phyloP scores from a whole-genome alignment of 2,329 filamentous ascomycete genomes.

The Alternaria novae-zelandiae region DNA sequence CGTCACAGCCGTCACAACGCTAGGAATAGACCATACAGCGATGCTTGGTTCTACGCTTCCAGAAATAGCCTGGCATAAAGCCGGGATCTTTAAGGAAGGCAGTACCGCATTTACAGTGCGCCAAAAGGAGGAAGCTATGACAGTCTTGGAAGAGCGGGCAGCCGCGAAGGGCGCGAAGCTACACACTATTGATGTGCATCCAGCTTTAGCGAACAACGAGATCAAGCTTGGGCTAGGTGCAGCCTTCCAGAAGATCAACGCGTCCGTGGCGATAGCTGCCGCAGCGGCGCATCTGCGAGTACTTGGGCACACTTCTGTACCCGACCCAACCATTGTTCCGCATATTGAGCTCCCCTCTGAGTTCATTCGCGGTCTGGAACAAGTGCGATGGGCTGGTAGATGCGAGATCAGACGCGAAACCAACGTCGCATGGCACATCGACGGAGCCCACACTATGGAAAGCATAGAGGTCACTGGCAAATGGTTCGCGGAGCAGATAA shows the following conservation, averaged over 20 bases:
- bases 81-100: conserved; percentile 78
- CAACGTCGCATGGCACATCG: conserved; percentile 76
- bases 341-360: conserved; percentile 61
- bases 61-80: conserved; percentile 91
- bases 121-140: conserved; percentile 61
- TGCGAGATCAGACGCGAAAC: conserved; percentile 70
- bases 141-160: conserved; percentile 63
- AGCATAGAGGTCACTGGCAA: conserved; percentile 76
- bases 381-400: conserved; percentile 74
- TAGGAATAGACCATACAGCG: conserved; percentile 84
- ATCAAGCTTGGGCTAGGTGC: conserved; percentile 65
- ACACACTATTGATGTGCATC: conserved; percentile 57
- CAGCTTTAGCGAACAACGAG: conserved; percentile 51
- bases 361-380: conserved; percentile 69
- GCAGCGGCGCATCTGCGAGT: conserved; percentile 64
- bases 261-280: conserved; percentile 65
- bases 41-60: conserved; percentile 81
- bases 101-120: conserved; percentile 68
- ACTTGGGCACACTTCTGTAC: conserved; percentile 52
- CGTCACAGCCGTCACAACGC: conserved; percentile 75
- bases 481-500: conserved; percentile 70
- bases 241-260: conserved; percentile 69
- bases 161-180: conserved; percentile 56
- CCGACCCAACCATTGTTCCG: conserved; percentile 37
- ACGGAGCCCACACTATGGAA: conserved; percentile 87